Percentiles rank a stretch among this genome's conserved stretches.
phyloP scores from a whole-genome alignment of 163 green algal genomes.

The Scenedesmus sp. region DNA sequence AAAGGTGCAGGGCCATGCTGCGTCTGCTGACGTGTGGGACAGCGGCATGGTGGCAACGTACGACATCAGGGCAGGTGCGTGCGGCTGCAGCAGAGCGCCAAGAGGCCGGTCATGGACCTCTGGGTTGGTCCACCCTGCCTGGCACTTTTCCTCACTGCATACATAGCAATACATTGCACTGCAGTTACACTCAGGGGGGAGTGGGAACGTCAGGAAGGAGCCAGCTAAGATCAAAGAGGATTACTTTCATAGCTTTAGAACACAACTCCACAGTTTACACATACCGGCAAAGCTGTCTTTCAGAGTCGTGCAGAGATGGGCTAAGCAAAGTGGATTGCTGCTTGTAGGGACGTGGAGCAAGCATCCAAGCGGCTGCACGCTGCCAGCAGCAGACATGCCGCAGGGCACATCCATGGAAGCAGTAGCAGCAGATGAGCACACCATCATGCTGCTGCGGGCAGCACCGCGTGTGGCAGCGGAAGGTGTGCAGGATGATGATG shows the following conservation, averaged over 20 bases:
- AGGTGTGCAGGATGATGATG: neutral
- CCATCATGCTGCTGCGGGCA: neutral
- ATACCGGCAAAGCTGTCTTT: too few relatives aligned
- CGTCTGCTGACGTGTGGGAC: neutral
- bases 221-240: too few relatives aligned
- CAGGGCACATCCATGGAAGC: neutral
- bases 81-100: neutral
- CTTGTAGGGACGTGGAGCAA: neutral
- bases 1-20: neutral
- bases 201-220: too few relatives aligned
- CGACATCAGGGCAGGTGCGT: neutral
- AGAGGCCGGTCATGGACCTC: too few relatives aligned
- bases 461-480: neutral
- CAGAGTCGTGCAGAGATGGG: too few relatives aligned
- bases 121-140: too few relatives aligned
- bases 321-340: neutral
- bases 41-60: neutral
- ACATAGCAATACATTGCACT: too few relatives aligned
- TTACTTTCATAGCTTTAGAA: too few relatives aligned
- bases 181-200: too few relatives aligned
- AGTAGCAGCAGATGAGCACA: constrained; percentile 8
- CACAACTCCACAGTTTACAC: too few relatives aligned
- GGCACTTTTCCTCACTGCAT: too few relatives aligned
- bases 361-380: neutral
- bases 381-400: neutral